phyloP scores from a whole-genome alignment of 2,329 filamentous ascomycete genomes.

The Oidium heveae region DNA sequence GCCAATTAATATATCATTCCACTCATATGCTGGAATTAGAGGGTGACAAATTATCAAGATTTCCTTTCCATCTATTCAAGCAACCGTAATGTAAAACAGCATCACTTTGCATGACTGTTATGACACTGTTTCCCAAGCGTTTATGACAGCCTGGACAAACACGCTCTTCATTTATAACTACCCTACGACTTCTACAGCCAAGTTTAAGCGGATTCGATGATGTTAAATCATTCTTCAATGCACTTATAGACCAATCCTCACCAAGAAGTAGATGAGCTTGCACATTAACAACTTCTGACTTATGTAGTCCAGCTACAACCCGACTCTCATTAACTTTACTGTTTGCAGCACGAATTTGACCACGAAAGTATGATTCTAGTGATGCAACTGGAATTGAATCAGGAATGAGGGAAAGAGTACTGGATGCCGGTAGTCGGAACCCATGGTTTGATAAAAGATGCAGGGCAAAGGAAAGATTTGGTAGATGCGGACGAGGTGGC shows the following conservation, averaged over 20 bases:
- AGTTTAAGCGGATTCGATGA: neutral
- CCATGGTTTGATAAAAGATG: constrained; percentile 80
- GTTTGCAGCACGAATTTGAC: constrained; percentile 69
- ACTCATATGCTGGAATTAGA: no score
- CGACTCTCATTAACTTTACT: constrained; percentile 57
- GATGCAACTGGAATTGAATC: constrained; percentile 51
- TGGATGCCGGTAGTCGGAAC: constrained; percentile 65
- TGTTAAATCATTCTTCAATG: constrained; percentile 14
- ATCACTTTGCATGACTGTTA: constrained; percentile 70
- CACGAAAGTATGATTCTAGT: constrained; percentile 75
- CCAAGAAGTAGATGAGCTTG: constrained; percentile 54
- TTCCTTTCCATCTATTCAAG: constrained; percentile 21
- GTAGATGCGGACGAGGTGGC: constrained; percentile 46
- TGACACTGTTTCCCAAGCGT: constrained; percentile 69
- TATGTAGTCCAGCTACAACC: constrained; percentile 51
- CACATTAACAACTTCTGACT: constrained; percentile 52
- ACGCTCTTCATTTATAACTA: constrained; percentile 65
- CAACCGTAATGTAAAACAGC: constrained; percentile 64
- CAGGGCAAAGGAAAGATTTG: constrained; percentile 56
- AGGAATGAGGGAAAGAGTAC: constrained; percentile 68
- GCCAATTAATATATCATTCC: no score
- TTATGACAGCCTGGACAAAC: constrained; percentile 88
- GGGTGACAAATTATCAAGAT: no score
- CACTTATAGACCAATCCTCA: constrained; percentile 15
- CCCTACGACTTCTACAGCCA: constrained; percentile 35